phyloP scores from a whole-genome alignment of 345 rosid genomes.

The Sapria himalayana region DNA sequence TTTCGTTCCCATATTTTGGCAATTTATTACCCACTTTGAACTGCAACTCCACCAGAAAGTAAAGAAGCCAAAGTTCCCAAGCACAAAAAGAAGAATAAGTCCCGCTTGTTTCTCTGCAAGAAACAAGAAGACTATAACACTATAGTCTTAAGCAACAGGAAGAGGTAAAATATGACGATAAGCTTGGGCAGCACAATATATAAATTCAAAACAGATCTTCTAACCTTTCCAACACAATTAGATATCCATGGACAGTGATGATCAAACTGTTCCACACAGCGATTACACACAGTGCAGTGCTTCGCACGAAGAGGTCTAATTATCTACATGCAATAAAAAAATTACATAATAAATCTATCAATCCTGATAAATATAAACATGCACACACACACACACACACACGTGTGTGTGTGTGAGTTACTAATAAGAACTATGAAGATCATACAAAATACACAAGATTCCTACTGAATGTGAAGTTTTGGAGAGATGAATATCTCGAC shows the following conservation, averaged over 20 bases:
- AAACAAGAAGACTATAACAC: conserved; percentile 3
- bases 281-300: conserved; percentile 79
- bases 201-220: conserved; percentile 4
- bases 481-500: too few species aligned
- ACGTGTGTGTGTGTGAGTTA: too few species aligned
- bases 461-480: too few species aligned
- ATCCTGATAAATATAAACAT: conserved; percentile 1
- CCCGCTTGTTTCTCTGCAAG: conserved; percentile 73
- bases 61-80: conserved; percentile 41
- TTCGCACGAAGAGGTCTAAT: conserved; percentile 89
- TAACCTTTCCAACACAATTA: conserved; percentile 96
- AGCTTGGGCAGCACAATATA: not conserved
- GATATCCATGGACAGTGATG: conserved; percentile 99
- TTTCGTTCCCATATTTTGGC: too few species aligned
- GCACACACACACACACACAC: not conserved
- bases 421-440: too few species aligned
- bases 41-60: conserved; percentile 27
- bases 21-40: conserved; percentile 80
- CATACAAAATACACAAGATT: too few species aligned
- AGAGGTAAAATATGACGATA: not conserved
- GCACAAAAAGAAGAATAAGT: conserved; percentile 58
- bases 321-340: too few species aligned
- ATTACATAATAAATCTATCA: too few species aligned
- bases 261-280: conserved; percentile 83
- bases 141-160: not conserved